phyloP scores from a whole-genome alignment of 345 rosid species.

The Aquilaria malaccensis region DNA sequence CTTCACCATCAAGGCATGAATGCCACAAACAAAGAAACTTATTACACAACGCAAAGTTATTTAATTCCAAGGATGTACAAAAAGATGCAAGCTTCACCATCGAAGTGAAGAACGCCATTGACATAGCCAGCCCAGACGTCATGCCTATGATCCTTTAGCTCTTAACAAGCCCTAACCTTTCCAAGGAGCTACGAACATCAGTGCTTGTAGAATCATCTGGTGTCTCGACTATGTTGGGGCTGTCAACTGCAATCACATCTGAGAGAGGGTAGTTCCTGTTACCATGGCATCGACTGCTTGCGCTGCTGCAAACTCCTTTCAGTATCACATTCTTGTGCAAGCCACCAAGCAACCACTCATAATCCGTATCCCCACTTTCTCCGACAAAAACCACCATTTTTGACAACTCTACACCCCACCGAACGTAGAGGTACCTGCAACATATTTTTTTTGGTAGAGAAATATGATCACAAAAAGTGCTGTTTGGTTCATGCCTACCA shows the following conservation, averaged over 20 bases:
- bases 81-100: no score
- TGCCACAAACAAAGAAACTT: no score
- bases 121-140: not conserved
- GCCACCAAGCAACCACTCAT: constrained; percentile 90
- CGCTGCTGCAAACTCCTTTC: constrained; percentile 55
- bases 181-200: constrained; percentile 51
- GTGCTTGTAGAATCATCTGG: constrained; percentile 29
- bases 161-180: constrained; percentile 43
- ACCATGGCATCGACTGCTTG: constrained; percentile 45
- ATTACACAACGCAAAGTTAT: no score
- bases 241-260: constrained; percentile 70
- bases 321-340: constrained; percentile 68
- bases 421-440: constrained; percentile 76
- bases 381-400: constrained; percentile 87
- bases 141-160: constrained; percentile 14
- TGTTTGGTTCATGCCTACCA: not conserved
- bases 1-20: no score
- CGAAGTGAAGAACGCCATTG: no score
- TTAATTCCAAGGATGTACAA: no score
- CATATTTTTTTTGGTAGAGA: not conserved
- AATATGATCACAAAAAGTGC: no score
- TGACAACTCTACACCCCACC: constrained; percentile 86
- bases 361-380: constrained; percentile 91
- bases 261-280: constrained; percentile 79
- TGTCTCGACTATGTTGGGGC: constrained; percentile 54